Evolutionary conservation across 2,329 filamentous ascomycete species (phyloP).

Genomic region (Ophiostoma himal-ulmi): DNA sequence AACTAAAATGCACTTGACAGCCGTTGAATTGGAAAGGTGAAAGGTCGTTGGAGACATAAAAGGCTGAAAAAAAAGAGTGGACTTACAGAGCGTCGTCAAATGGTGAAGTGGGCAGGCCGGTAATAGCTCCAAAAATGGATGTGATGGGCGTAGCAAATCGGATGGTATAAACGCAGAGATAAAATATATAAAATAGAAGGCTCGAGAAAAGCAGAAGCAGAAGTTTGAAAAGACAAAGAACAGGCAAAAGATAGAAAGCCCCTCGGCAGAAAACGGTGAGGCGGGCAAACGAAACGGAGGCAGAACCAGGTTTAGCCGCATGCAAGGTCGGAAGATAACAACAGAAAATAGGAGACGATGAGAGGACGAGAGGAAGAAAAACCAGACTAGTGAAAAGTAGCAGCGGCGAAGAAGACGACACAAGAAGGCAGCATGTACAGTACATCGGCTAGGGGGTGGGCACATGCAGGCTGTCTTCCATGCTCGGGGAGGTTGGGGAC

Average conservation of each 20-base stretch:
- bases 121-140: neutral
- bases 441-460: slow-evolving; percentile 19
- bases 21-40: neutral
- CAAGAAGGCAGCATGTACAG: slow-evolving; percentile 22
- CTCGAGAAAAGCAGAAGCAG: neutral
- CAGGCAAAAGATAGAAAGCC: neutral
- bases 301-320: slow-evolving; percentile 22
- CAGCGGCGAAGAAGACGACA: neutral
- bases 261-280: neutral
- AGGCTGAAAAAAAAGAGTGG: neutral
- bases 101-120: neutral
- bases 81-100: neutral
- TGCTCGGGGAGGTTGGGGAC: slow-evolving; percentile 18
- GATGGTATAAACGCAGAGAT: neutral
- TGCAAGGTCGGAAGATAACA: slow-evolving; percentile 17
- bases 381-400: slow-evolving; percentile 1
- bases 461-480: slow-evolving; percentile 18
- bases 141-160: neutral
- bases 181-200: neutral
- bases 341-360: neutral
- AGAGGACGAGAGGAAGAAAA: neutral
- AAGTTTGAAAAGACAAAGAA: neutral
- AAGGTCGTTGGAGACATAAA: neutral
- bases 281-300: slow-evolving; percentile 21
- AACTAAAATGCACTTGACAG: neutral